These are phyloP conservation scores for Amphirosellinia nigrospora DNA, from an alignment of 495 filamentous ascomycete species.

Conservation along the genomic window DNA sequence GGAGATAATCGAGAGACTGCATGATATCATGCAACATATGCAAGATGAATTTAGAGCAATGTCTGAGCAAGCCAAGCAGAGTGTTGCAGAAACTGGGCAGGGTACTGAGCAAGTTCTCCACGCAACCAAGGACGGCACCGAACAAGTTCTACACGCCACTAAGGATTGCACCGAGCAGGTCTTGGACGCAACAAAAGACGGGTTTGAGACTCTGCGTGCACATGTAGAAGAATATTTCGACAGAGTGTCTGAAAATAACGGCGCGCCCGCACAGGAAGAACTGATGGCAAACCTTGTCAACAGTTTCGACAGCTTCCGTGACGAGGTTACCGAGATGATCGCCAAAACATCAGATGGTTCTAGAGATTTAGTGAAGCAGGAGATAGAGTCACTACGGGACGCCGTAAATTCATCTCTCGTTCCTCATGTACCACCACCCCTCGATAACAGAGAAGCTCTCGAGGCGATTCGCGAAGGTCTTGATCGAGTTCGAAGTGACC, in stretches of 20 bases:
- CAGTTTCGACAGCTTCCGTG: conserved; percentile 74
- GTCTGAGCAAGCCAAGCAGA: conserved; percentile 72
- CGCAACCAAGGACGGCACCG: conserved; percentile 62
- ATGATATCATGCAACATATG: conserved; percentile 77
- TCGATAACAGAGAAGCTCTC: conserved; percentile 63
- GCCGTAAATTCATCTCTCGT: conserved; percentile 73
- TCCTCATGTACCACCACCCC: conserved; percentile 55
- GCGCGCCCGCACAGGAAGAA: conserved; percentile 73
- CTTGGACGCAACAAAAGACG: conserved; percentile 83
- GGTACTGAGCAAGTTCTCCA: conserved; percentile 72
- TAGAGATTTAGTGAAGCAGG: conserved; percentile 73
- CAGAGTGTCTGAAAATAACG: conserved; percentile 65
- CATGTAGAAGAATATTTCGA: conserved; percentile 70
- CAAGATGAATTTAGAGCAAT: conserved; percentile 65
- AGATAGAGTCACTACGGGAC: conserved; percentile 79
- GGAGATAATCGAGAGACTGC: conserved; percentile 74
- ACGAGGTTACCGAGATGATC: conserved; percentile 67
- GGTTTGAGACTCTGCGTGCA: conserved; percentile 76
- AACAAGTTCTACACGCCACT: conserved; percentile 77
- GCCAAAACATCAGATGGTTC: conserved; percentile 50
- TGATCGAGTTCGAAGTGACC: conserved; percentile 70
- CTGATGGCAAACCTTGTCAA: conserved; percentile 75
- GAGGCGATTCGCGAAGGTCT: conserved; percentile 74
- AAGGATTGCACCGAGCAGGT: conserved; percentile 64
- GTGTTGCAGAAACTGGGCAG: conserved; percentile 71